Base-by-base conservation (phyloP, 768 basidiomycete genomes). In the Hygrocybe punicea region DNA sequence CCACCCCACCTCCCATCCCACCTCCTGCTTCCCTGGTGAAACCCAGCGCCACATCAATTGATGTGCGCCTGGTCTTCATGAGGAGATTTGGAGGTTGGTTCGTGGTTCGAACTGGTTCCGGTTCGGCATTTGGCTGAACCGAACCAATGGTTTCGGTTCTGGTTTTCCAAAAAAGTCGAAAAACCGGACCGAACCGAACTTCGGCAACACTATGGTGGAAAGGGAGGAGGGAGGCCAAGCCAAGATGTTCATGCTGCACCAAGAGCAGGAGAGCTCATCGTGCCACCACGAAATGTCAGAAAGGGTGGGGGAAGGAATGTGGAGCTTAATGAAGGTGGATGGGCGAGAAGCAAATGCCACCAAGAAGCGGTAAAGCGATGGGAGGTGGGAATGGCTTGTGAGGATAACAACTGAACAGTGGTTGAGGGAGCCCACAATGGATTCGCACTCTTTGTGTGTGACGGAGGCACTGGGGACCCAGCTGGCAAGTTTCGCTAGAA, bases 281-380 rank as follows among this genome's bases (percentile, higher is more conserved):
- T 8, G 6, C 74, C 73, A 75, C 73, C 71, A 75, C 17, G 51
- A 45, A n/a, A 75, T 58, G 50, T 69, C 62, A 0, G 59, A 10
- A 36, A 71, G 44, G 9, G 68, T n/a, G 4, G 61, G 58, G 11
- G n/a, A 24, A 2, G 66, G 57, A 21, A 56, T 60, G 14, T 49
- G 66, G 69, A 4, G 50, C 47, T 9, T 63, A 19, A 42, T 19
- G 19, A 42, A 42, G 40, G 16, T 6, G 10, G 40, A 42, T 42
- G 14, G 14, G 16, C 16, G 14, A 14, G 14, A 19, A 4, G 40
- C 14, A 10, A 42, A 19, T 4, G 16, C 14, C 1, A 61, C 46
- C 1, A 62, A 60, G 17, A 73, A 70, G 39, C 62, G 63, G 0
- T 66, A 70, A 11, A 73, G 56, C 0, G 62, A 63, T 0, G 67